phyloP scores from a whole-genome alignment of 768 basidiomycete species.

The Boletus rubroflammeus region DNA sequence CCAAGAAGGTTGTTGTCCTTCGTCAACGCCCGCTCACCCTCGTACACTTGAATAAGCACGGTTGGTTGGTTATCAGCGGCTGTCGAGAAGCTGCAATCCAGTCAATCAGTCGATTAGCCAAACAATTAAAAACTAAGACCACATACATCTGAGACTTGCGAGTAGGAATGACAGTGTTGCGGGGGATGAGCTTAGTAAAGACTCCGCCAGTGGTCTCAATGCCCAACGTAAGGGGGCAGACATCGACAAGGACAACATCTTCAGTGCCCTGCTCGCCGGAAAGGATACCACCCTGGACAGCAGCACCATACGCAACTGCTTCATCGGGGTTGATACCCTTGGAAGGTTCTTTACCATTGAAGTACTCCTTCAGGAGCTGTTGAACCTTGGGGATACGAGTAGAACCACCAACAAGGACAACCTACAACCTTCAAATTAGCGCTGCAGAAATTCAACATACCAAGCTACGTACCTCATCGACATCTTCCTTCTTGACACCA shows the following conservation, averaged over 20 bases:
- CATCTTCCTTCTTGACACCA: slow-evolving; percentile 95
- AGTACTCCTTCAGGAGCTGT: slow-evolving; percentile 96
- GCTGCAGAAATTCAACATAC: accelerated
- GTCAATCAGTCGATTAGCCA: not conserved
- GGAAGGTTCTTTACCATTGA: slow-evolving; percentile 93
- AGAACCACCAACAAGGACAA: slow-evolving; percentile 93
- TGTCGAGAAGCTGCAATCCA: slow-evolving; percentile 56
- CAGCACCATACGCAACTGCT: slow-evolving; percentile 98
- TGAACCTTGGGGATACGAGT: slow-evolving; percentile 99
- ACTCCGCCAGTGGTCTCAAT: slow-evolving; percentile 99
- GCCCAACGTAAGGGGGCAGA: slow-evolving; percentile 95
- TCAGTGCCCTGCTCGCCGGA: slow-evolving; percentile 89
- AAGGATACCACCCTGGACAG: slow-evolving; percentile 97
- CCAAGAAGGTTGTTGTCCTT: slow-evolving; percentile 99
- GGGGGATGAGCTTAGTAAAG: slow-evolving; percentile 94
- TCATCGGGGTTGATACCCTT: slow-evolving; percentile 99
- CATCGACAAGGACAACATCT: slow-evolving; percentile 93
- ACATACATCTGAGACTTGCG: slow-evolving; percentile 90
- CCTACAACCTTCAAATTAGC: slow-evolving; percentile 32
- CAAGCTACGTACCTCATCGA: slow-evolving; percentile 66
- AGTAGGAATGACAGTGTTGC: slow-evolving; percentile 98
- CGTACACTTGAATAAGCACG: slow-evolving; percentile 94
- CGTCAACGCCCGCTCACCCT: slow-evolving; percentile 95
- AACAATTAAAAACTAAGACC: accelerated
- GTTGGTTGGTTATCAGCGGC: slow-evolving; percentile 92